Conservation (phyloP, 2,329 filamentous ascomycete species). For the Xylaria hypoxylon region DNA sequence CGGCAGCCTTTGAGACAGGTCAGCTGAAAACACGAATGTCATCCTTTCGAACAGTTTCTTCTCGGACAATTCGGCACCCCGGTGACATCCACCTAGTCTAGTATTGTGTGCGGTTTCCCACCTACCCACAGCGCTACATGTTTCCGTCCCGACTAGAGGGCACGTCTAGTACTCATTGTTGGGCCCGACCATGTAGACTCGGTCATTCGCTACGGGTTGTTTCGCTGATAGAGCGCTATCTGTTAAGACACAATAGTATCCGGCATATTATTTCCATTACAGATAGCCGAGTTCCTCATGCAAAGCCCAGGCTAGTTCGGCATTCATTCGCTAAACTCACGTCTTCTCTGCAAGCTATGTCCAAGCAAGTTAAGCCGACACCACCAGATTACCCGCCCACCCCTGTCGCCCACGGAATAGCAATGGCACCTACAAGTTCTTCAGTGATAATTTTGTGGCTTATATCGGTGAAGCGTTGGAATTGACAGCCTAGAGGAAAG, state of each 20-base stretch:
- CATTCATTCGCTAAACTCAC: conserved; percentile 16
- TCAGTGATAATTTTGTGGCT: conserved; percentile 6
- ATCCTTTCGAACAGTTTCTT: background rate
- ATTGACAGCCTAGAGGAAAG: conserved; percentile 5
- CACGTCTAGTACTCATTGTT: background rate
- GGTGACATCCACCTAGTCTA: background rate
- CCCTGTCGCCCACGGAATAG: conserved; percentile 25
- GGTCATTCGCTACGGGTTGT: conserved; percentile 11
- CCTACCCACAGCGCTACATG: background rate
- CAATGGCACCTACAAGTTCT: conserved; percentile 29
- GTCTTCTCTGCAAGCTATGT: conserved; percentile 5
- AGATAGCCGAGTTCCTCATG: conserved; percentile 31
- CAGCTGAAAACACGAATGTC: conserved; percentile 14
- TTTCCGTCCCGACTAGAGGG: background rate
- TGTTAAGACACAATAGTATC: conserved; percentile 22
- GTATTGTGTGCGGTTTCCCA: conserved; percentile 6
- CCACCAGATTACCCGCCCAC: conserved; percentile 19
- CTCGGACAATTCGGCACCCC: conserved; percentile 11
- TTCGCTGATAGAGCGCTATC: conserved; percentile 5
- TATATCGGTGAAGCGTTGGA: background rate
- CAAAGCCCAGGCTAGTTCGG: conserved; percentile 11
- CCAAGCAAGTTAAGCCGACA: conserved; percentile 32
- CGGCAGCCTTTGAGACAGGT: conserved; percentile 3
- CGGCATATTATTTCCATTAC: conserved; percentile 30
- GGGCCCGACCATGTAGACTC: conserved; percentile 11